Base-by-base conservation (phyloP, 1,284 basidiomycete species). In the Albatrellus sp. region DNA sequence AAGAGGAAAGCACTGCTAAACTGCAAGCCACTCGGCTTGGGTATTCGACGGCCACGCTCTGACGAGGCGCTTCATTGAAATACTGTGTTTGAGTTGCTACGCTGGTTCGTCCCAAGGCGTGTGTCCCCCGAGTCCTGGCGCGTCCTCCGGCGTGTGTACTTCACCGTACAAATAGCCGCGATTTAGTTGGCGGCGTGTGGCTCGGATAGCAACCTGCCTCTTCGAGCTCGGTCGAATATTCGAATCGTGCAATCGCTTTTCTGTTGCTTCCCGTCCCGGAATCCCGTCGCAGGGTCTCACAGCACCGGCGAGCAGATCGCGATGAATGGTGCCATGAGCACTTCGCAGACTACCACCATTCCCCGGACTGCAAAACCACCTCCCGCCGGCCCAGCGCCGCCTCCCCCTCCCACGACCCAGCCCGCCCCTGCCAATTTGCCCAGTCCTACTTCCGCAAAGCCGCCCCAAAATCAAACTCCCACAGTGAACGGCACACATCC, bases 321-420 rank as follows among this genome's bases (percentile, higher is more conserved):
- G 50, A 70, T 70, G 68, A 70, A 68, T 60, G 65, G 67, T 53
- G 52, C 61, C 43, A 57, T 61, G 51, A 44, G 60, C 48, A 60
- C 16, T 32, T 35, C 43, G 9, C 43, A 37, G n/a, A 31, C 40
- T 8, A 33, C 44, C 16, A 43, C 35, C 20, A 33, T 36, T 24
- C 29, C 43, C 20, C 42, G 44, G 13, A 47, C 46, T 42, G 55
- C 40, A 11, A 64, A 60, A 52, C 68, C 68, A 8, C 71, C 70
- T 14, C 73, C 75, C 16, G 57, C 71, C 5, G 73, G 73, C n/a
- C 76, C 77, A 53, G 70, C 78, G 12, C 75, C 74, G 43, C 73
- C 75, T 41, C 70, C 71, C 20, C 74, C 75, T 36, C 62, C 75
- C 7, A 71, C 73, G 8, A 62, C 69, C 20, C 69, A 59, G 43